Conservation (phyloP, 2,329 filamentous ascomycete genomes). For the Alternaria incomplexa region DNA sequence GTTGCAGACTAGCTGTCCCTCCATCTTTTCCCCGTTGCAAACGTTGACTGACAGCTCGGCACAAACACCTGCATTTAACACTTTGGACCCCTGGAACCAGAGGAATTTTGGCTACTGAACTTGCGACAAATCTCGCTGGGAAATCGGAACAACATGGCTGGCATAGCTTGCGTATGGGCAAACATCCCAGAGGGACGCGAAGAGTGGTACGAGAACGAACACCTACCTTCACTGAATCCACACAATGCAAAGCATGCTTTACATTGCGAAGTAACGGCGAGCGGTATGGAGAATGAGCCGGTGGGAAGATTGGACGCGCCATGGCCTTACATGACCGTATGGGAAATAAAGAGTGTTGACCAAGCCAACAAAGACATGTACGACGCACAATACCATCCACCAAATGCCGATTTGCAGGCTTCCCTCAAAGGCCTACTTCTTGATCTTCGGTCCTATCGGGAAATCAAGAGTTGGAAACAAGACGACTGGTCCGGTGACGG, state of each 20-base stretch:
- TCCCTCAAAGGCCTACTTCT: constrained; percentile 13
- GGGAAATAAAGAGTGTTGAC: constrained; percentile 7
- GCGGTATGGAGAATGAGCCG: constrained; percentile 21
- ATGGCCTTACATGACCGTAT: constrained; percentile 19
- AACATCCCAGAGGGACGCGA: constrained; percentile 15
- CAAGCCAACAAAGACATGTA: constrained; percentile 3
- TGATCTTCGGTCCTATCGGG: constrained; percentile 18
- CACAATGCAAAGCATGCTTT: constrained; percentile 13
- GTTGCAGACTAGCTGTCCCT: background rate
- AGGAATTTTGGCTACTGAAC: background rate
- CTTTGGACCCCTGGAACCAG: background rate
- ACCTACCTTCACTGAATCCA: constrained; percentile 9
- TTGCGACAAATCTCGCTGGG: background rate
- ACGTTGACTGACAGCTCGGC: constrained; percentile 1
- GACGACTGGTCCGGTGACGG: constrained; percentile 18
- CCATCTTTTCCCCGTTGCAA: background rate
- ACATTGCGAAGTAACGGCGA: constrained; percentile 19
- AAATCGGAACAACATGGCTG: constrained; percentile 19
- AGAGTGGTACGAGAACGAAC: constrained; percentile 24
- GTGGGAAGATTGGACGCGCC: constrained; percentile 22
- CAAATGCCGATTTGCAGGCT: background rate
- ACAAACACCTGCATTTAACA: background rate
- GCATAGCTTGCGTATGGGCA: constrained; percentile 27
- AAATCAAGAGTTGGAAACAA: constrained; percentile 19
- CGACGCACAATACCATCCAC: constrained; percentile 3